phyloP scores from a whole-genome alignment of 2,329 filamentous ascomycete genomes.

The Xylaria sp. region DNA sequence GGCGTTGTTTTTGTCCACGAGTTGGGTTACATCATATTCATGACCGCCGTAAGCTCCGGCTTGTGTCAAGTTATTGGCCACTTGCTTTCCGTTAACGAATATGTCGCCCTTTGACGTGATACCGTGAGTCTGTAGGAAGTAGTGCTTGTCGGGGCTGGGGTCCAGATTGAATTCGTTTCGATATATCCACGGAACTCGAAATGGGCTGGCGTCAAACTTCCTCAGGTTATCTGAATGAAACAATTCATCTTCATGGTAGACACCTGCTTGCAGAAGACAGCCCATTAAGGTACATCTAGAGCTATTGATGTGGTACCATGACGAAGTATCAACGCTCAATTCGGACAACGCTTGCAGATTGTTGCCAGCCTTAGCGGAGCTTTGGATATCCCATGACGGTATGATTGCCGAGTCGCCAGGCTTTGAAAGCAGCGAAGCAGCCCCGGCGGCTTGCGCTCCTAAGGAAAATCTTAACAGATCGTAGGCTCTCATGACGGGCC shows the following conservation, averaged over 20 bases:
- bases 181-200: constrained; percentile 68
- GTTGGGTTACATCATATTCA: constrained; percentile 63
- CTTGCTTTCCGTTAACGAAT: constrained; percentile 64
- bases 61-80: constrained; percentile 61
- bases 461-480: constrained; percentile 36
- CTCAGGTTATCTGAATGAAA: constrained; percentile 64
- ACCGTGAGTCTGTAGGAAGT: constrained; percentile 66
- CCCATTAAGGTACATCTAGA: constrained; percentile 66
- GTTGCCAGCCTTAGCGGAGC: constrained; percentile 51
- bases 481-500: constrained; percentile 39
- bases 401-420: constrained; percentile 47
- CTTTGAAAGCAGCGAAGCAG: constrained; percentile 37
- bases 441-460: constrained; percentile 23
- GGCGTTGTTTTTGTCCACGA: constrained; percentile 57
- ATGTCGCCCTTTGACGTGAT: constrained; percentile 70
- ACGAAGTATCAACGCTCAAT: constrained; percentile 57
- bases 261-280: constrained; percentile 62
- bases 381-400: constrained; percentile 62
- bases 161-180: constrained; percentile 61
- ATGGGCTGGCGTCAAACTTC: constrained; percentile 57
- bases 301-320: constrained; percentile 61
- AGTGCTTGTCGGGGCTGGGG: constrained; percentile 53
- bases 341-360: constrained; percentile 55
- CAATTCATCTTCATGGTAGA: constrained; percentile 63
- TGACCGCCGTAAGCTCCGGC: constrained; percentile 67